Percentiles rank a stretch among this genome's conserved stretches.
Conservation (phyloP, 352 stramenopile genomes). For the Pythium vanterpoolii region DNA sequence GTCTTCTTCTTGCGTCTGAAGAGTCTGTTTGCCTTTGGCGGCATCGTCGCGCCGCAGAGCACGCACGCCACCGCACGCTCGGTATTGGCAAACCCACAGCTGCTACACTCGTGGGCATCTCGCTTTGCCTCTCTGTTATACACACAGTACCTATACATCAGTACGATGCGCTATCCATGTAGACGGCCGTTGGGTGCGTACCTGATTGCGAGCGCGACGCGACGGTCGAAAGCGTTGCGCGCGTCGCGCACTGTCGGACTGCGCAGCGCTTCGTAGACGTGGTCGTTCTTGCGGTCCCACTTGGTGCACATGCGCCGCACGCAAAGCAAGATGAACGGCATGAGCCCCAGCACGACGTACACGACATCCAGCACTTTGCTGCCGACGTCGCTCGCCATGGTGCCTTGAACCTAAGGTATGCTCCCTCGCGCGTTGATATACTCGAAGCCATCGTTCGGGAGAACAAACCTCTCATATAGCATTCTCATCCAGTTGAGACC, state of each 20-base stretch:
- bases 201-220: slow-evolving; percentile 18
- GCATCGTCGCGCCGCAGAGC: slow-evolving; percentile 11
- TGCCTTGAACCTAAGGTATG: no score
- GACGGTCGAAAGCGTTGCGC: slow-evolving; percentile 18
- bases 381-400: not conserved
- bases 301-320: slow-evolving; percentile 13
- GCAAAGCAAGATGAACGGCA: slow-evolving; percentile 18
- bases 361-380: slow-evolving; percentile 8
- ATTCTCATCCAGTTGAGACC: not conserved
- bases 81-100: slow-evolving; percentile 20
- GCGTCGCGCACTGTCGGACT: slow-evolving; percentile 16
- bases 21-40: not conserved
- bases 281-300: slow-evolving; percentile 22
- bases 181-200: no score
- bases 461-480: not conserved
- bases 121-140: slow-evolving; percentile 17
- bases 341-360: slow-evolving; percentile 14
- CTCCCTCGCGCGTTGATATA: no score
- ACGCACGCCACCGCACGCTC: slow-evolving; percentile 9
- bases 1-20: not conserved
- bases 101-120: not conserved
- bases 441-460: not conserved
- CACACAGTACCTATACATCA: not conserved
- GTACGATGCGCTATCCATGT: no score
- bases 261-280: slow-evolving; percentile 19